Conservation (phyloP, 163 green algal species). For the Coccomyxa subellipsoidea region DNA sequence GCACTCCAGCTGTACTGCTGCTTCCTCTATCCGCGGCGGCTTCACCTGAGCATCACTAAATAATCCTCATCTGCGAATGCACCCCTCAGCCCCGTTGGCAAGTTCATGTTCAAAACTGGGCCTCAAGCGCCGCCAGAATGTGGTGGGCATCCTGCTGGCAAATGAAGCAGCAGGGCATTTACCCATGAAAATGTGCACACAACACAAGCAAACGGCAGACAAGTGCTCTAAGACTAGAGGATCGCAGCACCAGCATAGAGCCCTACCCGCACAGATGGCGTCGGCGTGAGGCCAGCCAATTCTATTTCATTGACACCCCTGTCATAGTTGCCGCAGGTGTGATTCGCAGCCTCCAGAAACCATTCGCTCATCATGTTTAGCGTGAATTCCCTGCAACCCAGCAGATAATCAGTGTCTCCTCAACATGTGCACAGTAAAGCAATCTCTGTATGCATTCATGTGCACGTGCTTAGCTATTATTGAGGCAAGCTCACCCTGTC, state of each 20-base stretch:
- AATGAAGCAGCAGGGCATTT: too few species aligned
- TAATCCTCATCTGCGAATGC: too few species aligned
- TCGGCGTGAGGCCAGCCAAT: conserved; percentile 67
- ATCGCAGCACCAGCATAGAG: neutral
- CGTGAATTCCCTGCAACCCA: conserved; percentile 75
- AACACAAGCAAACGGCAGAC: too few species aligned
- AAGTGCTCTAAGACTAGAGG: too few species aligned
- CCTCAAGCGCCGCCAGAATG: too few species aligned
- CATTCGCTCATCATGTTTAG: conserved; percentile 95
- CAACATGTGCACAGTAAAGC: neutral
- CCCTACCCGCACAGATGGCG: conserved; percentile 59
- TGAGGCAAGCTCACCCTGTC: conserved; percentile 51
- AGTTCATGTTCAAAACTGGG: neutral
- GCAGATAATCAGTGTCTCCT: too few species aligned
- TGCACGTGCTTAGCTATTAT: too few species aligned
- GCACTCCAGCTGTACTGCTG: conserved; percentile 90
- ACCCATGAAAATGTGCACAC: too few species aligned
- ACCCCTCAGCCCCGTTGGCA: too few species aligned
- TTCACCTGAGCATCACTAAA: conserved; percentile 53
- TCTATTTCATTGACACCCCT: conserved; percentile 78
- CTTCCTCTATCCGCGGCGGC: conserved; percentile 78
- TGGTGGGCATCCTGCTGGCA: too few species aligned
- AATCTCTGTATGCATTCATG: too few species aligned
- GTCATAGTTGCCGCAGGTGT: conserved; percentile 82
- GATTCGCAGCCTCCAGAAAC: conserved; percentile 92